Evolutionary conservation across 2,329 filamentous ascomycete genomes (phyloP).

Genomic region (Blastomyces silverae): DNA sequence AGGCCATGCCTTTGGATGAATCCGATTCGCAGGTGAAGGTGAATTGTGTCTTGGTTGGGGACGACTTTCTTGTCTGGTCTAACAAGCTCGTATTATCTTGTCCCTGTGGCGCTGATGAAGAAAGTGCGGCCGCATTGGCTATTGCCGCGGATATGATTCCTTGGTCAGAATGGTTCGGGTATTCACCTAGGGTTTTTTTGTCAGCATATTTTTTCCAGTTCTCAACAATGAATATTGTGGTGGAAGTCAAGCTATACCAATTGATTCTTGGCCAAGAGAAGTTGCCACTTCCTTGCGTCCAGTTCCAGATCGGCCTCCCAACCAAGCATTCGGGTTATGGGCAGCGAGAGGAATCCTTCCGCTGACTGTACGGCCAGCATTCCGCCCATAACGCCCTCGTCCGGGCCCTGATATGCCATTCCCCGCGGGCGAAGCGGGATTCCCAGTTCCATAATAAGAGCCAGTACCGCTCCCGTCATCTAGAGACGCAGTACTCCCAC

Average conservation of each 20-base stretch:
- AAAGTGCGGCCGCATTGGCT: slow-evolving; percentile 71
- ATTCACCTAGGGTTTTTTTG: slow-evolving; percentile 27
- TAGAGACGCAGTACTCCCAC: slow-evolving; percentile 39
- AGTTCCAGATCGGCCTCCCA: slow-evolving; percentile 38
- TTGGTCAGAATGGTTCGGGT: slow-evolving; percentile 46
- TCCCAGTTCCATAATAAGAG: slow-evolving; percentile 53
- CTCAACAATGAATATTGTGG: slow-evolving; percentile 12
- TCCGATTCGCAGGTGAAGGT: slow-evolving; percentile 95
- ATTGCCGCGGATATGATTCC: slow-evolving; percentile 92
- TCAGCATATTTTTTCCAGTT: slow-evolving; percentile 17
- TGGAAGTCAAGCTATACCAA: slow-evolving; percentile 18
- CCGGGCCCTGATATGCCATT: slow-evolving; percentile 78
- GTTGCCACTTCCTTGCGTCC: slow-evolving; percentile 43
- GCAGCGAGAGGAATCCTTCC: slow-evolving; percentile 58
- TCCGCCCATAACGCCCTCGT: slow-evolving; percentile 72
- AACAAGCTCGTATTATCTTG: slow-evolving; percentile 75
- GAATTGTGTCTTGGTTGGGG: slow-evolving; percentile 75
- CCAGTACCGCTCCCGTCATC: slow-evolving; percentile 44
- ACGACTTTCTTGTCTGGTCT: slow-evolving; percentile 58
- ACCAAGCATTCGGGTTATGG: slow-evolving; percentile 53
- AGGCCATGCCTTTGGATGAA: slow-evolving; percentile 69
- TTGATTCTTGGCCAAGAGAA: slow-evolving; percentile 35
- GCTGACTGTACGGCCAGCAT: slow-evolving; percentile 42
- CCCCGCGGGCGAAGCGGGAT: slow-evolving; percentile 49
- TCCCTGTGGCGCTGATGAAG: slow-evolving; percentile 52